Percentiles rank a stretch among this genome's conserved stretches.
These are phyloP conservation scores for Wickerhamiella siamensis DNA, from an alignment of 805 yeast genomes.

Conservation along the genomic window DNA sequence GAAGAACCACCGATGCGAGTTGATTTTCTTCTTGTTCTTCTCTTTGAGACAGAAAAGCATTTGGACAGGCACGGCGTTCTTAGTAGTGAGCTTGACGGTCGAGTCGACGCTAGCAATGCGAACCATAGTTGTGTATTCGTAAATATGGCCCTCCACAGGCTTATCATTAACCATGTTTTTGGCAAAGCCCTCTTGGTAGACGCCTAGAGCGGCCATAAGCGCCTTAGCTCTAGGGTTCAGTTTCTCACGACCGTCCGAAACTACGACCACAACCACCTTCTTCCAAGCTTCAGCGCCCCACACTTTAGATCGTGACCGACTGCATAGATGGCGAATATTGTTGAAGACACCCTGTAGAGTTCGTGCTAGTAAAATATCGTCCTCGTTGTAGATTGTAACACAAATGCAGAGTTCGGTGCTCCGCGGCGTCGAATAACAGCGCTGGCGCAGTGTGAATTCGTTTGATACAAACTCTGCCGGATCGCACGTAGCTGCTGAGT, in stretches of 20 bases:
- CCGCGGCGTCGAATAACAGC: slow-evolving; percentile 62
- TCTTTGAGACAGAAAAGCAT: slow-evolving; percentile 86
- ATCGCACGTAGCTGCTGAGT: slow-evolving; percentile 87
- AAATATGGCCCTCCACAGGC: slow-evolving; percentile 72
- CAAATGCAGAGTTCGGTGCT: slow-evolving; percentile 76
- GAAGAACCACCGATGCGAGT: slow-evolving; percentile 95
- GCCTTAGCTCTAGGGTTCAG: slow-evolving; percentile 68
- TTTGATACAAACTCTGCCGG: slow-evolving; percentile 51
- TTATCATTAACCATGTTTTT: slow-evolving; percentile 75
- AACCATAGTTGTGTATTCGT: slow-evolving; percentile 86
- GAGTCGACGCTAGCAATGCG: slow-evolving; percentile 59
- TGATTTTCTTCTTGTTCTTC: slow-evolving; percentile 80
- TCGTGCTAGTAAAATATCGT: slow-evolving; percentile 64
- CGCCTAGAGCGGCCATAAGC: slow-evolving; percentile 72
- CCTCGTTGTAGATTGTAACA: slow-evolving; percentile 82
- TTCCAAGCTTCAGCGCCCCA: slow-evolving; percentile 99
- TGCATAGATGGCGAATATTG: slow-evolving; percentile 61
- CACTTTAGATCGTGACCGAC: slow-evolving; percentile 44
- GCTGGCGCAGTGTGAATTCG: slow-evolving; percentile 71
- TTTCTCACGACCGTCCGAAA: slow-evolving; percentile 83
- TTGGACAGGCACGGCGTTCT: slow-evolving; percentile 82
- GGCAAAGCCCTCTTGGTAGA: slow-evolving; percentile 91
- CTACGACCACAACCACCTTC: slow-evolving; percentile 75
- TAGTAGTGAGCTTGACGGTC: slow-evolving; percentile 59
- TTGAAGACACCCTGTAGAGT: slow-evolving; percentile 85